phyloP scores from a whole-genome alignment of 106 monocot species.

The Dioscorea dumetorum region DNA sequence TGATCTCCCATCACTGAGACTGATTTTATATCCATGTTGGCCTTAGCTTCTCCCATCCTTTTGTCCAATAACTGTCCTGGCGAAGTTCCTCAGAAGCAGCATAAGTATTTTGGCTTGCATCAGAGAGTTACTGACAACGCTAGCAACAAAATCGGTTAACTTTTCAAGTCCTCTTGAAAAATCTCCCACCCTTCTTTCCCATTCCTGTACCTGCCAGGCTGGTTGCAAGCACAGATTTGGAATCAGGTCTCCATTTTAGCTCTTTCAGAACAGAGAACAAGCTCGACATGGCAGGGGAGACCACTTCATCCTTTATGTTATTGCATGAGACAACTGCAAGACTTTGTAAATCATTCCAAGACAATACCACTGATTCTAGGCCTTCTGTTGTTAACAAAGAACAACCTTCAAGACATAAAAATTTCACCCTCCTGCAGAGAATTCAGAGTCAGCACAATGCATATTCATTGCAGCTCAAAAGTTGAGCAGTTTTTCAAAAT shows the following conservation, averaged over 20 bases:
- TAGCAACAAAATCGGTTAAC: background rate
- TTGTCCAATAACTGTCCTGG: too few species aligned
- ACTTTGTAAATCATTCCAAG: slow-evolving; percentile 70
- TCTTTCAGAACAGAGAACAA: slow-evolving; percentile 77
- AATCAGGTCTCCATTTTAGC: slow-evolving; percentile 90
- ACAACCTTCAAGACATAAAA: slow-evolving; percentile 67
- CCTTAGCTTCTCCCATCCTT: too few species aligned
- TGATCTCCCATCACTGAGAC: too few species aligned
- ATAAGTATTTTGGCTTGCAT: too few species aligned
- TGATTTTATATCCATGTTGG: too few species aligned
- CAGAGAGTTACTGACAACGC: background rate
- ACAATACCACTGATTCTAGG: slow-evolving; percentile 68
- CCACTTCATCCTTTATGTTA: slow-evolving; percentile 48
- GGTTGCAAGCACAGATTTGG: slow-evolving; percentile 50
- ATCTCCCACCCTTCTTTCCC: slow-evolving; percentile 77
- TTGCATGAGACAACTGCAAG: slow-evolving; percentile 80
- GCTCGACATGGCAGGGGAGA: slow-evolving; percentile 62
- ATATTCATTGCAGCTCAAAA: too few species aligned
- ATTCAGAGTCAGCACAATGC: background rate
- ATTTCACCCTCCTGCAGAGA: slow-evolving; percentile 71
- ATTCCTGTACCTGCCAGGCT: slow-evolving; percentile 75
- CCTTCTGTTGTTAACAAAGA: slow-evolving; percentile 71
- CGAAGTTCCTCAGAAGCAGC: too few species aligned
- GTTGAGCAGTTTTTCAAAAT: too few species aligned
- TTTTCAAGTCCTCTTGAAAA: slow-evolving; percentile 53